Conservation (phyloP, 768 basidiomycete species). For the Polyporus arcularius region DNA sequence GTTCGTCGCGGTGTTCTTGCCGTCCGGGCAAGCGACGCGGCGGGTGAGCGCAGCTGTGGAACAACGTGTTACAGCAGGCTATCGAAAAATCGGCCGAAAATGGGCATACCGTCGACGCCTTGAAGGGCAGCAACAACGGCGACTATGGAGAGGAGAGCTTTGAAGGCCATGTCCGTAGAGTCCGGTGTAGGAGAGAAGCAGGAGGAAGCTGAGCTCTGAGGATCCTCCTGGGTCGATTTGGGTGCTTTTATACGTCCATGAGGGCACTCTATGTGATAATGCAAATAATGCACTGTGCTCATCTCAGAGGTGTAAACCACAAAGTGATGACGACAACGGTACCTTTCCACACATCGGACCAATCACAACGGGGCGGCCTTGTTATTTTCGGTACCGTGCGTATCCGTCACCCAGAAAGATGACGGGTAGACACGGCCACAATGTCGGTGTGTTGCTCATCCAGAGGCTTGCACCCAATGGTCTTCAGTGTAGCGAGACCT, state of each 20-base stretch:
- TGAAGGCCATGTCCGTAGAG: conserved; percentile 23
- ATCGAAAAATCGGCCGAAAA: not conserved
- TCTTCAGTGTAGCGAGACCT: not conserved
- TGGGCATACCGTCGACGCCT: conserved; percentile 15
- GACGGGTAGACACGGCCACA: not conserved
- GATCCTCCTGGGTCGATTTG: not conserved
- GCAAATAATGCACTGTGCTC: not conserved
- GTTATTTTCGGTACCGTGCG: conserved; percentile 1
- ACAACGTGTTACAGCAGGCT: not conserved
- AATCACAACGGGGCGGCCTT: not conserved
- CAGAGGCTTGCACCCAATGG: not conserved
- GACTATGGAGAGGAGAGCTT: conserved; percentile 17
- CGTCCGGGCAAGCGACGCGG: conserved; percentile 33
- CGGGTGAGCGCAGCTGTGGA: conserved; percentile 22
- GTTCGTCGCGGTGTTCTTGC: conserved; percentile 29
- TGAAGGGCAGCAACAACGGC: conserved; percentile 21
- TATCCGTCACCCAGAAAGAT: not conserved
- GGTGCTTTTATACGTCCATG: not conserved
- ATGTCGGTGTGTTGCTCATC: not conserved
- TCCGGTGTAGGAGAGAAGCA: not conserved
- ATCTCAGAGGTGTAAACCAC: not conserved
- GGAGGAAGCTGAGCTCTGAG: not conserved
- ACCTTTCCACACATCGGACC: not conserved
- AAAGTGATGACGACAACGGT: not conserved
- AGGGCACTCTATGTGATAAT: not conserved